Percentiles rank a stretch among this genome's conserved stretches.
These are phyloP conservation scores for Penicillium silybi DNA, from an alignment of 495 filamentous ascomycete genomes.

Conservation along the genomic window DNA sequence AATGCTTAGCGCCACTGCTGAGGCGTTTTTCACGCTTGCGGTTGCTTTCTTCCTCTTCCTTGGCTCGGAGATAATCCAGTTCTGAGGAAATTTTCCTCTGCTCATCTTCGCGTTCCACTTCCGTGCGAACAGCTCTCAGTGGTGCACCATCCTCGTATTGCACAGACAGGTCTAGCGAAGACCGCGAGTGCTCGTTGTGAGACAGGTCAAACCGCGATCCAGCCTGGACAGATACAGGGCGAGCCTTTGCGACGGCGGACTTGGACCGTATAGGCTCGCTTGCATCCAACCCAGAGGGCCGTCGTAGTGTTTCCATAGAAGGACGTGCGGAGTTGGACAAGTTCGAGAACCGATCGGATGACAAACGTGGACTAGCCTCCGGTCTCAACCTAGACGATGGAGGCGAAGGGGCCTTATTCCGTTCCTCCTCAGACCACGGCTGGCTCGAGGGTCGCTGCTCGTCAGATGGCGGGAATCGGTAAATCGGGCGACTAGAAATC, in stretches of 20 bases:
- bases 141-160: conserved; percentile 39
- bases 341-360: conserved; percentile 41
- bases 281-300: conserved; percentile 60
- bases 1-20: conserved; percentile 60
- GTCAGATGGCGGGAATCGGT: conserved; percentile 57
- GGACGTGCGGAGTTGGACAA: conserved; percentile 69
- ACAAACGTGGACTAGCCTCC: conserved; percentile 50
- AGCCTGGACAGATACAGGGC: conserved; percentile 73
- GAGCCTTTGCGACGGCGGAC: conserved; percentile 58
- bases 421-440: conserved; percentile 35
- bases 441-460: conserved; percentile 55
- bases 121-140: conserved; percentile 34
- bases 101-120: conserved; percentile 34
- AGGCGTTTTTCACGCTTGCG: conserved; percentile 69
- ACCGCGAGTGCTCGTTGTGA: conserved; percentile 54
- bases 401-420: conserved; percentile 31
- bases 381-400: conserved; percentile 24
- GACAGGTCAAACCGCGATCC: conserved; percentile 74
- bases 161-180: conserved; percentile 35
- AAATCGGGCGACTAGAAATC: conserved; percentile 48
- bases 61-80: conserved; percentile 78
- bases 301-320: conserved; percentile 66
- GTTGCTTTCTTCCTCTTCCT: conserved; percentile 65
- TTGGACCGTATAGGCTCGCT: conserved; percentile 57
- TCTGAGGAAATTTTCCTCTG: conserved; percentile 71